Evolutionary conservation across 192 early-diverging fungal genomes (phyloP), one percentile per base, ranked within the genome.

Genomic region (Pilaira anomala): DNA sequence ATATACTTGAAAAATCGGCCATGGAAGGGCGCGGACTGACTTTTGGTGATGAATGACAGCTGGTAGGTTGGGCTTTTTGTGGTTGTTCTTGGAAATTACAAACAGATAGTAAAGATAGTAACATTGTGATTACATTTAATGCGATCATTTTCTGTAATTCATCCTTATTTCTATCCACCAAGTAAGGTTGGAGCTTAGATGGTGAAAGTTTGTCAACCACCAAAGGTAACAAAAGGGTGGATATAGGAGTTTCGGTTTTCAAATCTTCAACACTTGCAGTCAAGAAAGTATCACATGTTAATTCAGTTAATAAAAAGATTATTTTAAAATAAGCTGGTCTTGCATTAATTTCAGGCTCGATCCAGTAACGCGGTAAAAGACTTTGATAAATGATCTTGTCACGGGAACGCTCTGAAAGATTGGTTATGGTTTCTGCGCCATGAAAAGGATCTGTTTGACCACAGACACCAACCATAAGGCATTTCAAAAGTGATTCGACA

Each of bases 401-500:
- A 33, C 25, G 11, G 26, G 1, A 26, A 26, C 18, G 19, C 11
- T 12, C 19, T 24, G 14, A 60, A 14, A 33, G 1, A 16, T 55
- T 30, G 0, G 16, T 29, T 41, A 42, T 22, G 3, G 21, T 39
- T 7, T 36, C 36, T 2, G 22, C 14, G 14, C 51, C 51, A 21
- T 55, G 33, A 46, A 61, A 60, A 11, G 66, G 50, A 53, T 68
- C 29, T 0, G 16, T 19, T 14, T 52, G 46, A 42, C n/a, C 51
- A 25, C 40, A 42, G 5, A 21, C 22, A 0, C 60, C 50, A 2
- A 55, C 42, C 52, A 49, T 49, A 14, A 73, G 29, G 1, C 33
- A 28, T 45, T 67, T 67, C 18, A 50, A 63, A 13, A 73, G 28
- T 0, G 60, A 59, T 40, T 73, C 71, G 11, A 73, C 5, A 11